Evolutionary conservation across 495 filamentous ascomycete species (phyloP).

Genomic region (Neurospora sp.): DNA sequence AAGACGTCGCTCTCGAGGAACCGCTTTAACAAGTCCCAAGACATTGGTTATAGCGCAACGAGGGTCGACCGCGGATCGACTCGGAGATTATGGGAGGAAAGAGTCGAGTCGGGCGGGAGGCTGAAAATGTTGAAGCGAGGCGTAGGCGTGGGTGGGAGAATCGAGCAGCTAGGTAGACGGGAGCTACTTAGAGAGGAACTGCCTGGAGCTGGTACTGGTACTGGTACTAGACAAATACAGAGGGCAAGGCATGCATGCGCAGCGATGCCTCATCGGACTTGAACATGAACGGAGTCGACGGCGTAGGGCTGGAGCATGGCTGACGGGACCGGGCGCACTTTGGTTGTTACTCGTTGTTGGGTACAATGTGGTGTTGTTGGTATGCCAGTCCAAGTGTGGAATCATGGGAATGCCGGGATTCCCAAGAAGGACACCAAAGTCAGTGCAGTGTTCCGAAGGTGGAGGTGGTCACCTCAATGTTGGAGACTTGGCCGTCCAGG

Average conservation of each 20-base stretch:
- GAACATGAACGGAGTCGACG: slow-evolving; percentile 5
- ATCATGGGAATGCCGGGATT: background rate
- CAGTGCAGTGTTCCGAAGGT: background rate
- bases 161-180: background rate
- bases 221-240: background rate
- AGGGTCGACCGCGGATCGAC: background rate
- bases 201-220: background rate
- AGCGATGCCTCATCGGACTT: slow-evolving; percentile 7
- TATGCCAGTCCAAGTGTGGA: background rate
- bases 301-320: slow-evolving; percentile 13
- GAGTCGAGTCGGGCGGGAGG: background rate
- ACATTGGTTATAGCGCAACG: slow-evolving; percentile 25
- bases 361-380: background rate
- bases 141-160: background rate
- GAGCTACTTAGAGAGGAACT: background rate
- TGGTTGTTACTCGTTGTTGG: background rate
- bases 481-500: background rate
- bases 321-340: background rate
- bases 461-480: background rate
- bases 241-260: slow-evolving; percentile 4
- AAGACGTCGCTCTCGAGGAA: slow-evolving; percentile 77
- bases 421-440: background rate
- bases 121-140: background rate
- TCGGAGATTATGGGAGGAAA: background rate
- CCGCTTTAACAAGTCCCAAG: slow-evolving; percentile 59